These are phyloP conservation scores for Acanthochlamys bracteata DNA, from an alignment of 106 monocot species.

Conservation along the genomic window DNA sequence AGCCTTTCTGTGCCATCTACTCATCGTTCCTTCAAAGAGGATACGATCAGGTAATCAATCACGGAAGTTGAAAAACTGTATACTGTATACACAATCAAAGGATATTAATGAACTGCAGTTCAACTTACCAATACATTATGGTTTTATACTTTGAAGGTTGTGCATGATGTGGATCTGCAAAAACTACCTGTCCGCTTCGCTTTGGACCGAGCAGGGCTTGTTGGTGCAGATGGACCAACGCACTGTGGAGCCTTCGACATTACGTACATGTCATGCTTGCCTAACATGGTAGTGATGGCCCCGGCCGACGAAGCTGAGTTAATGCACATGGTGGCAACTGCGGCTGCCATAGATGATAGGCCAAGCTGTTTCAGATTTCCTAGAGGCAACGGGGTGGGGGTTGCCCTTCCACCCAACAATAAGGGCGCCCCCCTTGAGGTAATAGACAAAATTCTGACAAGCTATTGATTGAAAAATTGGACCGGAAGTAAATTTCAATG, in stretches of 20 bases:
- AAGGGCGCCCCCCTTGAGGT: constrained; percentile 79
- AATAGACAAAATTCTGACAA: no score
- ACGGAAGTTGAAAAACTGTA: background rate
- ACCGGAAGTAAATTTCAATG: no score
- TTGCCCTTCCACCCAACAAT: constrained; percentile 37
- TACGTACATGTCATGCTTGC: constrained; percentile 82
- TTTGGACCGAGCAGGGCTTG: constrained; percentile 74
- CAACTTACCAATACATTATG: no score
- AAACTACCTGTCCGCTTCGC: constrained; percentile 76
- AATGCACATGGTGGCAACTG: constrained; percentile 91
- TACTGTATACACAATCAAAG: no score
- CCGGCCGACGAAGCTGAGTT: constrained; percentile 86
- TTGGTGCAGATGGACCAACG: constrained; percentile 86
- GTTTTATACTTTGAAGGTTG: constrained; percentile 29
- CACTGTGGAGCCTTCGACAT: constrained; percentile 89
- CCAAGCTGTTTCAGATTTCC: constrained; percentile 87
- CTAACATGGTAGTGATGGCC: constrained; percentile 96
- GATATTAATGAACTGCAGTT: no score
- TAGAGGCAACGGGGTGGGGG: constrained; percentile 64
- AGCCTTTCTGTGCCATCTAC: constrained; percentile 96
- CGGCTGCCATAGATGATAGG: constrained; percentile 72
- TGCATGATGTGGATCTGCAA: constrained; percentile 86
- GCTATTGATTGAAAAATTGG: no score
- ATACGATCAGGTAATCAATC: constrained; percentile 65
- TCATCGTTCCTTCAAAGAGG: constrained; percentile 87